Evolutionary conservation across 371 early-diverging fungal genomes (phyloP), one percentile per base, ranked within the genome.

Genomic region (Lichtheimia ornata): DNA sequence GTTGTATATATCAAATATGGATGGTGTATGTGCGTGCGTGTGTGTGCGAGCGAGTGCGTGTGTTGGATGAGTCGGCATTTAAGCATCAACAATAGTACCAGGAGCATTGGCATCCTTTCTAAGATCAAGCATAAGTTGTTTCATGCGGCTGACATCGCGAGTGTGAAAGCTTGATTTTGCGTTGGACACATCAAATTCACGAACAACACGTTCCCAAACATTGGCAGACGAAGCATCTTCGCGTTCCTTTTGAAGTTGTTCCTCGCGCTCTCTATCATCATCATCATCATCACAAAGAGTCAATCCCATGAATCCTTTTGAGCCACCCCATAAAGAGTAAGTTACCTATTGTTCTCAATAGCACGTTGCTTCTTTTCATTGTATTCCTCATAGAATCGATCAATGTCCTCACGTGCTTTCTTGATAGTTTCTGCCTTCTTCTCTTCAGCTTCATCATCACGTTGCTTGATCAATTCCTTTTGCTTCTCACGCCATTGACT

Each of bases 311-410:
- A 43, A 9, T 40, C 43, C n/a, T 22, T 11, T 56, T n/a, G n/a
- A n/a, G 22, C 18, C 30, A 45, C 50, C 44, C 27, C 5, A 0
- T 58, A 28, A 25, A 44, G 40, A 27, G 14, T n/a, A 22, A 28
- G 40, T 59, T 80, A 84, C 85, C 89, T 81, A 83, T 96, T 96
- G 61, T 88, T 82, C 61, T 85, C 81, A 55, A 94, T 86, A 2
- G 88, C 76, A 63, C 87, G 87, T 49, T 86, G 84, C 72, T 93
- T 94, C 79, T 91, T 94, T 66, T 91, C 91, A 64, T 95, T 95
- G 70, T 96, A 97, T 47, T 96, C 96, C 59, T 94, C 95, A 67
- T 97, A 97, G 74, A 96, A 96, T 53, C 88, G 84, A 66, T 97
- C 96, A 61, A 97, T 87, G 5, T 87, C 86, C 51, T 88, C 90